Evolutionary conservation across 805 yeast species (phyloP), one percentile per base, ranked within the genome.

Genomic region (Candida railenensis): DNA sequence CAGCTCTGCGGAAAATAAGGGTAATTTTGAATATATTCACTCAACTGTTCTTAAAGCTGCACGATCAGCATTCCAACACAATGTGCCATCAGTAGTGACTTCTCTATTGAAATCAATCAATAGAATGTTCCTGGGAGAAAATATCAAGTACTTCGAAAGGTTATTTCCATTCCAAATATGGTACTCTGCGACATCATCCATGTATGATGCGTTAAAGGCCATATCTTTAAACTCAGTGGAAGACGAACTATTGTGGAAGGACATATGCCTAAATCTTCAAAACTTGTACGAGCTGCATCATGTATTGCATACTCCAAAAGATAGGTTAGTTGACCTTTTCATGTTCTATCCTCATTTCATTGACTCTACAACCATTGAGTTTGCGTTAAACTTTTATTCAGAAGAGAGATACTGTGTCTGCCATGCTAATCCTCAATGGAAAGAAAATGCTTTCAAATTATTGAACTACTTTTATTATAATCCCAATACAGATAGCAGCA

Each of bases 361-460:
- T 22, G 63, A 73, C 9, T 63, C 65, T 1, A 63, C 60, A 3
- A 64, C 66, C 9, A 69, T 76, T n/a, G 52, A 61, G 3, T 71
- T 67, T 43, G 73, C 86, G 2, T 58, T 85, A 22, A 61, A 67
- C 2, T 74, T 66, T 52, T 83, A 80, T 57, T 62, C 65, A 3
- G 66, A 69, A 11, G 78, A 78, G 44, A 73, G 76, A 44, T 56
- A 74, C 25, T 85, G 91, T 55, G 43, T 22, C 9, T 71, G 82
- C 2, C 77, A 81, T 9, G 58, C 82, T 4, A 62, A 76, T 25
- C 66, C 74, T 0, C 60, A 70, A 7, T 85, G 90, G 87, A 63
- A 65, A 40, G 69, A 62, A 2, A 78, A 79, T 50, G 65, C 80
- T 36, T 58, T 61, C 4, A 59, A 63, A 25, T 53, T 85, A 2